A percentile compares a stretch with the other conserved stretches of the same genome.
phyloP scores from a whole-genome alignment of 345 rosid genomes.

The Aquilaria sinensis region DNA sequence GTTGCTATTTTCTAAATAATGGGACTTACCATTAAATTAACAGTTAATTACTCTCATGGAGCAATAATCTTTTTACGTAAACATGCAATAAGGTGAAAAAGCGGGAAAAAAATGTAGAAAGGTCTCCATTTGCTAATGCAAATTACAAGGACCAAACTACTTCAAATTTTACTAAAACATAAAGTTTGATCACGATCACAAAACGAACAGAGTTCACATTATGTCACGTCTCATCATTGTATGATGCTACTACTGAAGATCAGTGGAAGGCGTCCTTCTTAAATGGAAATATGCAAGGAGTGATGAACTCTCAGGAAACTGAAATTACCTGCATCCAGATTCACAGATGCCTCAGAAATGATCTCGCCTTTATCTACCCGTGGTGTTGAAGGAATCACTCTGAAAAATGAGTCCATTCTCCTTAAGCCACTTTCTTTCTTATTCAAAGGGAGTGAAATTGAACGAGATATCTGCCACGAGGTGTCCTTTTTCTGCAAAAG shows the following conservation, averaged over 20 bases:
- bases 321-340: constrained; percentile 37
- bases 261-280: neutral
- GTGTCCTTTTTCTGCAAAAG: constrained; percentile 55
- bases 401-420: constrained; percentile 88
- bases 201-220: too few relatives aligned
- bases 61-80: too few relatives aligned
- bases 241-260: too few relatives aligned
- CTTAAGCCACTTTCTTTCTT: constrained; percentile 54
- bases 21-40: neutral
- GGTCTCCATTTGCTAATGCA: too few relatives aligned
- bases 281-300: too few relatives aligned
- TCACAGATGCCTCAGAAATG: constrained; percentile 28
- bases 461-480: constrained; percentile 46
- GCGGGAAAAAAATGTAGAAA: too few relatives aligned
- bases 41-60: too few relatives aligned
- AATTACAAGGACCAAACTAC: too few relatives aligned
- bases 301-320: neutral
- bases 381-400: constrained; percentile 81
- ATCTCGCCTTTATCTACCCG: constrained; percentile 59
- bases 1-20: constrained; percentile 40
- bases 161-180: too few relatives aligned
- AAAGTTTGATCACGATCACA: too few relatives aligned
- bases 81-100: too few relatives aligned
- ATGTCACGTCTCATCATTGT: neutral
- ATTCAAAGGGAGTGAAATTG: constrained; percentile 78